Evolutionary conservation across 2,329 filamentous ascomycete genomes (phyloP).

Genomic region (Xylariaceae sp.): DNA sequence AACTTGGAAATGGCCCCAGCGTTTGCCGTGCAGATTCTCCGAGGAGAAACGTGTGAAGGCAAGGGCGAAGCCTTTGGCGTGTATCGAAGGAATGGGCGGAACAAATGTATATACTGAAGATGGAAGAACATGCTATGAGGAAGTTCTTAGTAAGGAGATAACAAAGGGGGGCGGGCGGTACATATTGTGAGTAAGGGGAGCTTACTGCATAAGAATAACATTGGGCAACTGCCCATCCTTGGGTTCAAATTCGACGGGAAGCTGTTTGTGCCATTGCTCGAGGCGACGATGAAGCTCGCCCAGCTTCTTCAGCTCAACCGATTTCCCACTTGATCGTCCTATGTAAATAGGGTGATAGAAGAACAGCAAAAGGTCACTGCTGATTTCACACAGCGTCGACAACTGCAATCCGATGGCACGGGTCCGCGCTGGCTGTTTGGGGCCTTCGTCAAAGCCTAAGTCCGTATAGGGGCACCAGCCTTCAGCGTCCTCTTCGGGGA

Average conservation of each 20-base stretch:
- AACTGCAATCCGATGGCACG: slow-evolving; percentile 78
- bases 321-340: slow-evolving; percentile 62
- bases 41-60: slow-evolving; percentile 80
- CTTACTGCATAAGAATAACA: slow-evolving; percentile 77
- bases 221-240: slow-evolving; percentile 86
- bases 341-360: slow-evolving; percentile 82
- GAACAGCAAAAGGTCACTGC: slow-evolving; percentile 77
- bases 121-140: slow-evolving; percentile 87
- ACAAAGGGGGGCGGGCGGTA: background rate
- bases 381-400: slow-evolving; percentile 83
- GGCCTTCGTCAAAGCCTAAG: slow-evolving; percentile 64
- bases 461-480: slow-evolving; percentile 88
- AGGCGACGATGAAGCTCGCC: slow-evolving; percentile 86
- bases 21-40: slow-evolving; percentile 85
- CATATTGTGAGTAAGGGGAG: slow-evolving; percentile 22
- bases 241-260: slow-evolving; percentile 82
- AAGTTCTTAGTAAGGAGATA: background rate
- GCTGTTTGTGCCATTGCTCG: slow-evolving; percentile 78
- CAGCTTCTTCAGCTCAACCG: slow-evolving; percentile 82
- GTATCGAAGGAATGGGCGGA: slow-evolving; percentile 92
- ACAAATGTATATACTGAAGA: slow-evolving; percentile 89
- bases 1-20: slow-evolving; percentile 87
- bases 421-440: slow-evolving; percentile 75
- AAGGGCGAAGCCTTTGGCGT: slow-evolving; percentile 74
- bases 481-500: slow-evolving; percentile 80